Evolutionary conservation across 331 rosid species (phyloP), one percentile per base, ranked within the genome.

Genomic region (Erythrophleum ivorense): DNA sequence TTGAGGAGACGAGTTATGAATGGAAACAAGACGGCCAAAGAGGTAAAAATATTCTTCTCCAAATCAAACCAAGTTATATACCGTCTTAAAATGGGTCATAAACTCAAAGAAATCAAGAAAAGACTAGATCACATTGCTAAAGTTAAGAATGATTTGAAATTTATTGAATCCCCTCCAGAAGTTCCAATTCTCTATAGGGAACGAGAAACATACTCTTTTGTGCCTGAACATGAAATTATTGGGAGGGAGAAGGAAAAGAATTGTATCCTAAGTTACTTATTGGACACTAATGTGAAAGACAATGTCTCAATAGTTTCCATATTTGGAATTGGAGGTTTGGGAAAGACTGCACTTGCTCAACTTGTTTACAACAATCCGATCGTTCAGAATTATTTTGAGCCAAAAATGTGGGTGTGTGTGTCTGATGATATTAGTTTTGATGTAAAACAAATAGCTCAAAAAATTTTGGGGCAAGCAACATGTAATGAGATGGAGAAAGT

Each of bases 301-400:
- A 53, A 53, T 53, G 59, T 53, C 9, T 53, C 59, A 18, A 24
- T 53, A 53, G 59, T 53, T 50, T 50, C 55, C 31, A 19, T 57
- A 6, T 29, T 57, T 57, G 31, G 63, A 57, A n/a, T 57, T 19
- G 63, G 63, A 57, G 33, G 63, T 6, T n/a, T n/a, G 13, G 63
- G 63, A 57, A 90, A 88, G 63, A 88, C 92, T 3, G 9, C 85
- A 4, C 78, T 90, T 15, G 86, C 83, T 45, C 83, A 80, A n/a
- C 50, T 38, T 1, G 83, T 87, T 2, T 88, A 57, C 52, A 84
- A 87, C 3, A 81, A 87, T 19, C 0, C 0, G 0, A 18, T 6
- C 29, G 73, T 85, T 1, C 50, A 59, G 1, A 0, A 10, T 0
- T 6, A 36, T 58, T 91, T 89, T 74, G 71, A 82, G 1, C 11